Evolutionary conservation across 2,329 filamentous ascomycete genomes (phyloP).

Genomic region (Alternaria viburni): DNA sequence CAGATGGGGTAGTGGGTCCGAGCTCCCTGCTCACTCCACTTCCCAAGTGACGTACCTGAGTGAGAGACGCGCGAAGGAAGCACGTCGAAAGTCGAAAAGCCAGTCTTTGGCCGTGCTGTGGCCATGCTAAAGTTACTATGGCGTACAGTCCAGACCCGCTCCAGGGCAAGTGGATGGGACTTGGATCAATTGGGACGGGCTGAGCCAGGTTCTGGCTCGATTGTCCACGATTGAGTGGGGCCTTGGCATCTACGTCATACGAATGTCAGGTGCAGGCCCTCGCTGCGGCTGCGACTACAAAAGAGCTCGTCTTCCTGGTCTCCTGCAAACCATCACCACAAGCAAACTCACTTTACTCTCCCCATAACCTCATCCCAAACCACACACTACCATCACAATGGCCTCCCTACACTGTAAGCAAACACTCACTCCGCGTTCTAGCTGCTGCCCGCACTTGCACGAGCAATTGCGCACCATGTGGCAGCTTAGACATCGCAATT

Average conservation of each 20-base stretch:
- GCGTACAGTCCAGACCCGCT: constrained; percentile 23
- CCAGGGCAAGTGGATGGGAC: constrained; percentile 12
- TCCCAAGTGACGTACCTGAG: constrained; percentile 26
- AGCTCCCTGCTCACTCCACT: constrained; percentile 10
- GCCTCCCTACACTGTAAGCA: constrained; percentile 65
- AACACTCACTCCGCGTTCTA: background rate
- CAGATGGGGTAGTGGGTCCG: constrained; percentile 10
- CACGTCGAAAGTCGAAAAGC: constrained; percentile 6
- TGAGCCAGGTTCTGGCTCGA: constrained; percentile 24
- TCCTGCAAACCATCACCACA: constrained; percentile 21
- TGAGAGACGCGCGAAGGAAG: constrained; percentile 1
- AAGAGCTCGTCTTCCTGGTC: constrained; percentile 40
- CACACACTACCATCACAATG: constrained; percentile 54
- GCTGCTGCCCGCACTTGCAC: background rate
- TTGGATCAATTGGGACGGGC: constrained; percentile 26
- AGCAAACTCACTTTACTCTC: constrained; percentile 16
- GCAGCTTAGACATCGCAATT: constrained; percentile 9
- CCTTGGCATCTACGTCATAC: constrained; percentile 38
- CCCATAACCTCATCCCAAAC: constrained; percentile 20
- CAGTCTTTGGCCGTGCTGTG: constrained; percentile 5
- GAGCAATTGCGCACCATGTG: constrained; percentile 18
- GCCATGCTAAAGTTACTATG: constrained; percentile 10
- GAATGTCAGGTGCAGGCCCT: constrained; percentile 36
- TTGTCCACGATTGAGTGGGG: constrained; percentile 15
- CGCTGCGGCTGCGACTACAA: constrained; percentile 35